Base-by-base conservation (phyloP, 495 filamentous ascomycete genomes). In the Thozetella sp. region DNA sequence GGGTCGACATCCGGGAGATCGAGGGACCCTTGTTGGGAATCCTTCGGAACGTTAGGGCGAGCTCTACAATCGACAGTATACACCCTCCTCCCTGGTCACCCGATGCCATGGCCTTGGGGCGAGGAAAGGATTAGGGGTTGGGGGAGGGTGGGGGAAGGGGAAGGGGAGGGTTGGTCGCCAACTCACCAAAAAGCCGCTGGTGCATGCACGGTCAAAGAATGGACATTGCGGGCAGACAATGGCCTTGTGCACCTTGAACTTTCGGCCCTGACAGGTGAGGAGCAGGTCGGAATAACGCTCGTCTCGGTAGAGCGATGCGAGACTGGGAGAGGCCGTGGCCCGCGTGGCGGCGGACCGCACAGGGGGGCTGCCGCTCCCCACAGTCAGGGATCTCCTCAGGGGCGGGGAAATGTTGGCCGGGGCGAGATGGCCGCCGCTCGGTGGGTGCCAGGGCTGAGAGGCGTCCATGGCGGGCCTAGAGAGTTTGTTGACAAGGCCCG, bases 241-340 rank as follows among this genome's bases (percentile, higher is more conserved):
- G n/a, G 43, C 43, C n/a, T 48, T 48, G 43, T 48, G 43, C 43
- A 48, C 43, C n/a, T 48, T 48, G 10, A 48, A 48, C 3, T n/a
- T 48, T n/a, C n/a, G 12, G 11, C 43, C 43, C 43, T 20, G 9
- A n/a, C 43, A 48, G 43, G 9, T 48, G 43, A 48, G 4, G 9
- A 20, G 9, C 43, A 48, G 43, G n/a, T 48, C 43, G 10, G 43
- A 48, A n/a, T 48, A 48, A 4, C 20, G 12, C 9, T 48, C 43
- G 43, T 48, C 43, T 3, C 43, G 43, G 43, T 48, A 48, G 43
- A 48, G 43, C 4, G 43, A 9, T 3, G 43, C 43, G 4, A 48
- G n/a, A 20, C 9, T 48, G 11, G 43, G 43, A 19, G 43, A 9
- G 9, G 30, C 17, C 6, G 6, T 10, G 10, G 9, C n/a, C 20